Conservation (phyloP, 306 rosid species). For the Trichosanthes cucumerina region DNA sequence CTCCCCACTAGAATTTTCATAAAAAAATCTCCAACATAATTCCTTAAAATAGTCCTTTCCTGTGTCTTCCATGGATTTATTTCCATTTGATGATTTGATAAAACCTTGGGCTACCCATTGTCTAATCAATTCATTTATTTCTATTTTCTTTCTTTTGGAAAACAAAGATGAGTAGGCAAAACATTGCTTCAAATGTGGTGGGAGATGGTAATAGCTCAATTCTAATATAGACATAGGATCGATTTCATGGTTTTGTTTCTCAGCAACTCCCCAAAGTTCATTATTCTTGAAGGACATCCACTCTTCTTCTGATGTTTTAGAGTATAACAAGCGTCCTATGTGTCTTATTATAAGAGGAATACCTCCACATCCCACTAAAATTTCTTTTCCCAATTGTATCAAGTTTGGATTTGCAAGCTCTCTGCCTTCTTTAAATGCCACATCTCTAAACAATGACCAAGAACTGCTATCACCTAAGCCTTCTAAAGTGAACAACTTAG, state of each 20-base stretch:
- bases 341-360: slow-evolving; percentile 35
- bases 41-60: slow-evolving; percentile 27
- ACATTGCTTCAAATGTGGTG: not conserved
- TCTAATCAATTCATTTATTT: slow-evolving; percentile 14
- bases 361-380: slow-evolving; percentile 32
- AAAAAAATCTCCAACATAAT: slow-evolving; percentile 33
- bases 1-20: slow-evolving; percentile 2
- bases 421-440: not conserved
- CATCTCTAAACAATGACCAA: not conserved
- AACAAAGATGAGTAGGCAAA: slow-evolving; percentile 32
- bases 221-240: slow-evolving; percentile 2
- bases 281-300: slow-evolving; percentile 20
- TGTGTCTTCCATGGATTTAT: slow-evolving; percentile 21
- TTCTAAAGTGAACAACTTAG: not conserved
- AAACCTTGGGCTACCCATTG: slow-evolving; percentile 30
- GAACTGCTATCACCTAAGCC: not conserved
- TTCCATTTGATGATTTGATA: slow-evolving; percentile 10
- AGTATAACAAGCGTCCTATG: slow-evolving; percentile 24
- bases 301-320: slow-evolving; percentile 9
- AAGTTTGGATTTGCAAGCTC: not conserved
- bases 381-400: slow-evolving; percentile 21
- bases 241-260: slow-evolving; percentile 8
- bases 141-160: slow-evolving; percentile 16
- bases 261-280: slow-evolving; percentile 10
- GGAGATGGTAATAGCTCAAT: slow-evolving; percentile 9